Conservation (phyloP, 495 filamentous ascomycete genomes). For the Evernia prunastri region DNA sequence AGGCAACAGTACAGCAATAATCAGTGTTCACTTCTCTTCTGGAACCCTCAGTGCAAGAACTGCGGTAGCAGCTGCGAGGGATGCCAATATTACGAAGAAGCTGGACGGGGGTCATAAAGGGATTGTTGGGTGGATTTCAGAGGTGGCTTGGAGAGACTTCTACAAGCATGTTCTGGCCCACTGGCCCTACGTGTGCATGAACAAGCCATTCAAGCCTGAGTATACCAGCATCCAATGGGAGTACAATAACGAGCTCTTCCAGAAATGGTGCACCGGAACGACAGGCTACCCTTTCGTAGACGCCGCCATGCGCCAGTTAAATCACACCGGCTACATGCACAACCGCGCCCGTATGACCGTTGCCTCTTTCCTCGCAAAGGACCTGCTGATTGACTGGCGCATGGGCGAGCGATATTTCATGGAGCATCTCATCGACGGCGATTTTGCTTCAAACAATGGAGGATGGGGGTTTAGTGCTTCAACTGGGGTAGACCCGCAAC, state of each 20-base stretch:
- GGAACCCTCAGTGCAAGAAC: conserved; percentile 76
- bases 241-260: conserved; percentile 60
- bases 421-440: conserved; percentile 81
- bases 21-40: conserved; percentile 74
- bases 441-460: conserved; percentile 88
- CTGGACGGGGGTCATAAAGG: conserved; percentile 64
- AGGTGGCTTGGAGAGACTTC: conserved; percentile 89
- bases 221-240: conserved; percentile 81
- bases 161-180: conserved; percentile 82
- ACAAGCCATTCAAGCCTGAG: conserved; percentile 86
- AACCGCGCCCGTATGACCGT: conserved; percentile 87
- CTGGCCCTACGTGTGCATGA: conserved; percentile 92
- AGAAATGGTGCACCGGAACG: conserved; percentile 66
- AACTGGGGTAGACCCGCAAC: conserved; percentile 85
- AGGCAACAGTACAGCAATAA: conserved; percentile 55
- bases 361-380: conserved; percentile 80
- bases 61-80: conserved; percentile 58
- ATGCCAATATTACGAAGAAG: conserved; percentile 59
- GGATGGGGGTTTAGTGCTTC: conserved; percentile 82
- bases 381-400: conserved; percentile 85
- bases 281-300: conserved; percentile 88
- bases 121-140: conserved; percentile 72
- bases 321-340: conserved; percentile 71
- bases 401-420: conserved; percentile 87
- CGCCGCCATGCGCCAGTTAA: conserved; percentile 83